Evolutionary conservation across 164 flowering plant genomes (phyloP), one percentile per base, ranked within the genome.

Genomic region (Umbilicus rupestris): DNA sequence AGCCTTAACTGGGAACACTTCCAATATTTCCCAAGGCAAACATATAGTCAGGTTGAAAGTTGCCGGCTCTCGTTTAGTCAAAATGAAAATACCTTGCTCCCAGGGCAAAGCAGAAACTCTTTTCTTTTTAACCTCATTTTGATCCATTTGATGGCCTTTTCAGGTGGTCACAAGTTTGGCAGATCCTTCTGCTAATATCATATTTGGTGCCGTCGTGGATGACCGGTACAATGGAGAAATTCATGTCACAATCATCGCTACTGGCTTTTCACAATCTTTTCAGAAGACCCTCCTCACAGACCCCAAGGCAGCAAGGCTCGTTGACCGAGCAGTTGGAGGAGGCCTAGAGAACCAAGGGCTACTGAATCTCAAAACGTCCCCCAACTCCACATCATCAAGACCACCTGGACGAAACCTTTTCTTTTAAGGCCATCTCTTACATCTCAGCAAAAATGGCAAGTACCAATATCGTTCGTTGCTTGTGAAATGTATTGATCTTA

Each of bases 81-180:
- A 22, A 50, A 22, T 7, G 2, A 28, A 3, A 24, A 22, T 3
- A 14, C 28, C 24, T 35, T 19, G 39, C 14, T n/a, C 26, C 11
- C 3, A 26, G 15, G 7, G 64, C 42, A 28, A 52, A 52, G 11
- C 17, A 41, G 12, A 26, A 52, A 26, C 17, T 9, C 1, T 62
- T 30, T 62, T 35, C 26, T 35, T 62, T 35, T 33, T 37, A 28
- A 12, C 16, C 2, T 24, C 2, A 3, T 64, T 37, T 41, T n/a
- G 16, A 37, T 39, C 8, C 37, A 3, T 22, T 35, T 9, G 11
- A 20, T n/a, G 28, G 24, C 33, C 22, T 73, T n/a, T 76, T 26
- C 88, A 94, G 97, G 97, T 95, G 57, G 97, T 95, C 35, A 95
- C 99, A 47, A 92, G 96, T 78, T 78, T 95, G 73, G 99, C 99